Conservation (phyloP, 2,329 filamentous ascomycete genomes). For the Calonectria crousiana region DNA sequence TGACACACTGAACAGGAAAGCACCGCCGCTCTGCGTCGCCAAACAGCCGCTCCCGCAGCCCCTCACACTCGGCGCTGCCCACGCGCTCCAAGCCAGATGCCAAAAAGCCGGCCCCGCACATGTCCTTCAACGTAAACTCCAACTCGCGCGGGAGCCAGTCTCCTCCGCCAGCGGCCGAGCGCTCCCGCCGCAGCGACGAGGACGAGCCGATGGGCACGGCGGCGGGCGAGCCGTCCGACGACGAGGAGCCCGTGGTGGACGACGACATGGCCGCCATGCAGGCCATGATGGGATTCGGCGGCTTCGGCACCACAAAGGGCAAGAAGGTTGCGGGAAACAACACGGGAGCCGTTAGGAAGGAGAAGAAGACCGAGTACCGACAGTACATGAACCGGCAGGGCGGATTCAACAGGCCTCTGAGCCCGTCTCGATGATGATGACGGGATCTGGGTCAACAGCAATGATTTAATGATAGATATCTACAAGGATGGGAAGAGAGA, state of each 20-base stretch:
- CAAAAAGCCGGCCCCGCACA: conserved; percentile 37
- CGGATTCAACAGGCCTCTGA: conserved; percentile 84
- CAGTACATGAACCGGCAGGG: conserved; percentile 95
- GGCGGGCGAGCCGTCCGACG: conserved; percentile 44
- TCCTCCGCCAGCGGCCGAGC: conserved; percentile 23
- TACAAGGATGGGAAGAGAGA: background rate
- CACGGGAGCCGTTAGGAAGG: conserved; percentile 84
- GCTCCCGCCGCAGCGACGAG: conserved; percentile 34
- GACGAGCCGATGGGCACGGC: conserved; percentile 46
- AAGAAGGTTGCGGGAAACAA: conserved; percentile 92
- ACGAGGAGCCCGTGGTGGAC: conserved; percentile 63
- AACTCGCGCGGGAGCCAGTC: conserved; percentile 43
- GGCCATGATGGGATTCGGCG: conserved; percentile 90
- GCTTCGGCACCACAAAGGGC: conserved; percentile 88
- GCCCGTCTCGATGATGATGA: conserved; percentile 60
- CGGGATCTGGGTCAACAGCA: background rate
- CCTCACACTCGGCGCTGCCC: conserved; percentile 45
- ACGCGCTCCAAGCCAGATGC: conserved; percentile 49
- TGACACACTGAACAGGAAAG: conserved; percentile 36
- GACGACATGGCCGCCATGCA: conserved; percentile 80
- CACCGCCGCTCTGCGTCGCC: conserved; percentile 55
- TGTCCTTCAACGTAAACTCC: conserved; percentile 51
- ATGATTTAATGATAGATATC: conserved; percentile 27
- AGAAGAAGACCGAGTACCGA: conserved; percentile 94
- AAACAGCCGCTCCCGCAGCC: conserved; percentile 34